Conservation (phyloP, 2,329 filamentous ascomycete genomes). For the Botrytis galanthina region DNA sequence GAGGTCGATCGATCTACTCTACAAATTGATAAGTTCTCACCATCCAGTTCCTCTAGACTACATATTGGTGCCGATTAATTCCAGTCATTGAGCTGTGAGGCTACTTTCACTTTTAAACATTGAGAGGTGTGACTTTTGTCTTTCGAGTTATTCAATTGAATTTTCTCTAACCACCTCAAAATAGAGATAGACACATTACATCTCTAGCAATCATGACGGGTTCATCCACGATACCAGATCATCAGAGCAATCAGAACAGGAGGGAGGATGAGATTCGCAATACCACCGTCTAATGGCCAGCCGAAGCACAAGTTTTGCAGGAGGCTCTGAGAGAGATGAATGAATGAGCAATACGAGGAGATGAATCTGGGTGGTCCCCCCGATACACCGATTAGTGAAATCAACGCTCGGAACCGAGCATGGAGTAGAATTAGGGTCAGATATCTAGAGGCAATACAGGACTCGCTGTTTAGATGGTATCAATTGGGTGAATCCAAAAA, state of each 20-base stretch:
- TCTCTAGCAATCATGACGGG: not conserved
- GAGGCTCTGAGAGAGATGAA: not conserved
- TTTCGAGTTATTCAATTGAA: not conserved
- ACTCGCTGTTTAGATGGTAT: not conserved
- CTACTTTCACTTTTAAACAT: not conserved
- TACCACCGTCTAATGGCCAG: not conserved
- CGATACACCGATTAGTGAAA: not conserved
- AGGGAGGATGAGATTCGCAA: not conserved
- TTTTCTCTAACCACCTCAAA: not conserved
- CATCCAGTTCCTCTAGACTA: not conserved
- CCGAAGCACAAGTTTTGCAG: not conserved
- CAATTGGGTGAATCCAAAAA: not conserved
- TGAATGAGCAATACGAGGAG: not conserved
- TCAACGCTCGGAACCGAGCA: not conserved
- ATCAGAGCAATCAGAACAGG: not conserved
- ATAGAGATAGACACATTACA: not conserved
- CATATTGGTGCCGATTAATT: no score
- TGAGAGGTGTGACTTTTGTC: not conserved
- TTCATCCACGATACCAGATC: not conserved
- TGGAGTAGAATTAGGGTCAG: not conserved
- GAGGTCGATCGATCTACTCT: not conserved
- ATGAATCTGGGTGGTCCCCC: not conserved
- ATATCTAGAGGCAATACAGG: not conserved
- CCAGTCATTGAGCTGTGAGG: not conserved
- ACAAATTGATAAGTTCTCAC: not conserved